Conservation (phyloP, 257 asterid genomes). For the Solanum pinnatisectum region DNA sequence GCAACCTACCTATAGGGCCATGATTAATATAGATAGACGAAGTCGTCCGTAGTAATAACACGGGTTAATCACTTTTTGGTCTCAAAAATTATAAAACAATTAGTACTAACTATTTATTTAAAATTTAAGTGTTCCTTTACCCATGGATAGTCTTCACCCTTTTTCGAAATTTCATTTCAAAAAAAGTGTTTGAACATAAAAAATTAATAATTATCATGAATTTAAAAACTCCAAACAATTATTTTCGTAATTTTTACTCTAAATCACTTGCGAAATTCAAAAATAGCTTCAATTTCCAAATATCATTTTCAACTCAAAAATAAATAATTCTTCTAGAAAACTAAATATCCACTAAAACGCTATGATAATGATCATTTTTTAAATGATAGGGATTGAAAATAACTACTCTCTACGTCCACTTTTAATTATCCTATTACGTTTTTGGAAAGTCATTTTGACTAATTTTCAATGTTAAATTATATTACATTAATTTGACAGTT, state of each 20-base stretch:
- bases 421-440: accelerated
- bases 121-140: background rate
- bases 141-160: background rate
- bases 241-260: background rate
- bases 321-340: too few species aligned
- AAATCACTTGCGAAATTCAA: background rate
- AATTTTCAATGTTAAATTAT: too few species aligned
- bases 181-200: too few species aligned
- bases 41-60: background rate
- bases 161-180: too few species aligned
- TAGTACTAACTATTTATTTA: background rate
- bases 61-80: background rate
- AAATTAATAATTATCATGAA: too few species aligned
- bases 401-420: background rate
- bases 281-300: too few species aligned
- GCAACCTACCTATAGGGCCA: background rate
- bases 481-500: too few species aligned
- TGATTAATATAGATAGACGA: background rate
- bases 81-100: background rate
- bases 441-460: too few species aligned
- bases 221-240: background rate
- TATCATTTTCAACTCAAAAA: background rate
- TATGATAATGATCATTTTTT: background rate
- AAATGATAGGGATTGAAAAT: background rate
- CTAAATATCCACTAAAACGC: background rate